These are phyloP conservation scores for Phytophthora quininea DNA, from an alignment of 352 stramenopile genomes.

Conservation along the genomic window DNA sequence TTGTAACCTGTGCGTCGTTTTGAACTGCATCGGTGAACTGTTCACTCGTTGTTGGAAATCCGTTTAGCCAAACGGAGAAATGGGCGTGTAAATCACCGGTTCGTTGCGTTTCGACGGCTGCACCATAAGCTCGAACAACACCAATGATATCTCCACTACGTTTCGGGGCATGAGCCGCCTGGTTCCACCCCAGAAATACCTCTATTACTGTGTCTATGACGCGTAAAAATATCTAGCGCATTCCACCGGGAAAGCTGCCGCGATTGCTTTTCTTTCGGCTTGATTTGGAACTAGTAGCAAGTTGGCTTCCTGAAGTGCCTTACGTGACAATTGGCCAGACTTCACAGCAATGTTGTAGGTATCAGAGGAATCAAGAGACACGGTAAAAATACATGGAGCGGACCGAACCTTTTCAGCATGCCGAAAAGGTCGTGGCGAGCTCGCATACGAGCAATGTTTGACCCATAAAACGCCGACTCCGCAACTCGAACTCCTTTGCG, in stretches of 20 bases:
- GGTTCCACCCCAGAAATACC: slow-evolving; percentile 8
- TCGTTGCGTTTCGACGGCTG: slow-evolving; percentile 28
- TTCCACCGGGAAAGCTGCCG: not conserved
- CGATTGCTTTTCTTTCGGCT: slow-evolving; percentile 2
- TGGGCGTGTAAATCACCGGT: slow-evolving; percentile 33
- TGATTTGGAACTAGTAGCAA: slow-evolving; percentile 5
- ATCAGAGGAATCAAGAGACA: slow-evolving; percentile 23
- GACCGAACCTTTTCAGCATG: slow-evolving; percentile 20
- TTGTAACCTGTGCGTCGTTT: not conserved
- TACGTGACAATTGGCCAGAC: not conserved
- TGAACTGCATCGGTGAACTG: not conserved
- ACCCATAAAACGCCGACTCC: slow-evolving; percentile 22
- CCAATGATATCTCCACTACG: slow-evolving; percentile 25
- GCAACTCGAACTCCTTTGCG: slow-evolving; percentile 12
- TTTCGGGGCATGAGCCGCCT: not conserved
- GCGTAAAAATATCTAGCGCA: slow-evolving; percentile 6
- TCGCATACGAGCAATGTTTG: slow-evolving; percentile 16
- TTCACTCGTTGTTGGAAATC: slow-evolving; percentile 22
- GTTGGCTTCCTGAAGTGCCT: not conserved
- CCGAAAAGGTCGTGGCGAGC: slow-evolving; percentile 29
- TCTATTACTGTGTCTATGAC: slow-evolving; percentile 7
- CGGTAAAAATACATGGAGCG: slow-evolving; percentile 31
- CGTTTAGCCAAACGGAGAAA: slow-evolving; percentile 33
- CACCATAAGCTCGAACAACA: slow-evolving; percentile 22
- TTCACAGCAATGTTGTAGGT: slow-evolving; percentile 8